Base-by-base conservation (phyloP, 192 early-diverging fungal species). In the Fimicolochytrium jonesii region DNA sequence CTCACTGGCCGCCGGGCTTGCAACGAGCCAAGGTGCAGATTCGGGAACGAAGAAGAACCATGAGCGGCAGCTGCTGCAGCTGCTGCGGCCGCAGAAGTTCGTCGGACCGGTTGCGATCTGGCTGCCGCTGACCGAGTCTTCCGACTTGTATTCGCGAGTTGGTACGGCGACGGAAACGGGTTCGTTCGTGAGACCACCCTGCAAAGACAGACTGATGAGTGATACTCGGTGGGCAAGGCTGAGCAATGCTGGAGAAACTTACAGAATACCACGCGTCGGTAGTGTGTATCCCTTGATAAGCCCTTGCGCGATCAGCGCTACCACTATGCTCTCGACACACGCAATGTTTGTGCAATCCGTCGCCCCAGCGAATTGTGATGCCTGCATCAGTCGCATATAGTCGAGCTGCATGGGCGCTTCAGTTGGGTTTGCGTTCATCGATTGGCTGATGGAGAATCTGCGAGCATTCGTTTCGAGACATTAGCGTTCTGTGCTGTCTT, bases 241-340 rank as follows among this genome's bases (percentile, higher is more conserved):
- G 26, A 26, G 7, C 15, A 11, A 15, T 42, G 2, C 20, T 36
- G 2, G 33, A 51, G 31, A 4, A 35, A 20, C 60, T 64, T 34
- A 64, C 62, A 64, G 34, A 55, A 46, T 33, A 2, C 39, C 43
- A n/a, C 62, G 35, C 7, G 15, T 52, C 1, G 62, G 62, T 22
- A 64, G 51, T 9, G 62, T 64, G 42, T 64, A 64, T 44, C 62
- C 62, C 28, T 64, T 64, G 22, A 64, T 36, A 26, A 44, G 55
- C 11, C 62, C 62, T 15, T 55, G 50, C 22, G 62, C 49, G 41
- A 53, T 55, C 51, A 64, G 29, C 7, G 29, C 15, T 15, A 44
- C 52, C 11, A 64, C 43, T 20, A 64, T 25, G 42, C 62, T 64
- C 45, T 64, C 51, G 25, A 64, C 30, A n/a, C 49, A 37, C n/a